A percentile compares a stretch with the other conserved stretches of the same genome.
Conservation (phyloP, 805 yeast species). For the Allodekkera sacchari region DNA sequence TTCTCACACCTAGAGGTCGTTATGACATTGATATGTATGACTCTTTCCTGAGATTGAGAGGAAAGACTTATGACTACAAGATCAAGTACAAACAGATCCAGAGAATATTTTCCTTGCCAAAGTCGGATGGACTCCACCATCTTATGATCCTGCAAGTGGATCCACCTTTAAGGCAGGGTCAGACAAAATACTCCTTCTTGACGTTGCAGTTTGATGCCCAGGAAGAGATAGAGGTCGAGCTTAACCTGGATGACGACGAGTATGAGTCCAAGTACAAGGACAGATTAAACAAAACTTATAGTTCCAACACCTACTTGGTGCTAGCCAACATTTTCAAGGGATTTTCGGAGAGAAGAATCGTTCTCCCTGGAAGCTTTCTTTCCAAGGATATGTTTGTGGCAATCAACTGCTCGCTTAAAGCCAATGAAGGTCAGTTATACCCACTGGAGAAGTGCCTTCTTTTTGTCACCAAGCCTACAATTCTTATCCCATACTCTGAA, state of each 20-base stretch:
- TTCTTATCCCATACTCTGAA: constrained; percentile 82
- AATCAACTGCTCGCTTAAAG: constrained; percentile 85
- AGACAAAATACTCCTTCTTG: constrained; percentile 89
- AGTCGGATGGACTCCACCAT: constrained; percentile 89
- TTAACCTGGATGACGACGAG: constrained; percentile 78
- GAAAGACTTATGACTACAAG: constrained; percentile 96
- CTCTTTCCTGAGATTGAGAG: constrained; percentile 80
- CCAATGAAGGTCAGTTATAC: constrained; percentile 88
- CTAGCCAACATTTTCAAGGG: constrained; percentile 86
- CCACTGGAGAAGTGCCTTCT: constrained; percentile 88
- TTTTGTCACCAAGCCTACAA: constrained; percentile 89
- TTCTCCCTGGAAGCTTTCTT: constrained; percentile 74
- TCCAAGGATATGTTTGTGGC: constrained; percentile 78
- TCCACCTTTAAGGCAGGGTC: constrained; percentile 97
- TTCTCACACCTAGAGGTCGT: constrained; percentile 97
- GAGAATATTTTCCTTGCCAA: constrained; percentile 85
- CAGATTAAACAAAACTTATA: constrained; percentile 58
- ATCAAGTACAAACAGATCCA: constrained; percentile 85
- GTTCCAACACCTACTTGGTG: constrained; percentile 78
- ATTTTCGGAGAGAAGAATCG: constrained; percentile 75
- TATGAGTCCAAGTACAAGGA: constrained; percentile 68
- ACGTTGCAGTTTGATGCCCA: constrained; percentile 84
- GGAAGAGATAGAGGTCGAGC: constrained; percentile 85
- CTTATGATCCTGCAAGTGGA: constrained; percentile 83
- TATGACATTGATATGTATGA: constrained; percentile 94